Evolutionary conservation across 2,329 filamentous ascomycete genomes (phyloP), one percentile per base, ranked within the genome.

Genomic region (Teratosphaeria destructans): DNA sequence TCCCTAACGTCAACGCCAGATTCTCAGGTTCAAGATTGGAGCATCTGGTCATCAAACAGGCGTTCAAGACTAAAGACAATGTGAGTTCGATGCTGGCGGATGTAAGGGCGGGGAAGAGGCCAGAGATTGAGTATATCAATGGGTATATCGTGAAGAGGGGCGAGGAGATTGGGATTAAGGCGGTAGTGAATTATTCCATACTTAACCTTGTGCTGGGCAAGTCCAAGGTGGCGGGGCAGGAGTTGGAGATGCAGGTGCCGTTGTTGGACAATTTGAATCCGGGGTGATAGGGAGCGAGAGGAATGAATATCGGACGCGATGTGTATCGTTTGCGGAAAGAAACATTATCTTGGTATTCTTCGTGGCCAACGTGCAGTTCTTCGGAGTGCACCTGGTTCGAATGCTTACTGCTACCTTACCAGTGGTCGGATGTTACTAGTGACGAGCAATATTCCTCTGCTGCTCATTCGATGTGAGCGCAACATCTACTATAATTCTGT

Each of bases 51-150:
- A 74, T 80, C 4, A 79, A 76, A 57, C 76, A 88, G 3, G 78
- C 82, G 26, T 68, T 76, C 34, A 78, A 75, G 56, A 85, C 83
- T 12, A 77, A 78, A 12, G 74, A 81, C 59, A 83, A 85, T 57
- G 76, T 79, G 5, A 89, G 84, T 67, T 81, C 78, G 23, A 90
- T 95, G 84, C 76, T 89, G 5, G 79, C 81, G 57, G 84, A 87
- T 67, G 77, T 92, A 12, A 75, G 82, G 11, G 72, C 74, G 1
- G 87, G 88, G 1, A 60, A 69, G 62, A 75, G 79, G 60, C 90
- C 89, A 0, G 90, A 96, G 67, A 82, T 96, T 49, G 84, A 92
- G 54, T 95, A 87, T 68, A 82, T 93, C 65, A 96, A 95, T 71
- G 93, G 92, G 0, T 99, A 93, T 75, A 87, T 99, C 61, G 80